phyloP scores from a whole-genome alignment of 306 rosid genomes.

The Cyamopsis tetragonoloba region DNA sequence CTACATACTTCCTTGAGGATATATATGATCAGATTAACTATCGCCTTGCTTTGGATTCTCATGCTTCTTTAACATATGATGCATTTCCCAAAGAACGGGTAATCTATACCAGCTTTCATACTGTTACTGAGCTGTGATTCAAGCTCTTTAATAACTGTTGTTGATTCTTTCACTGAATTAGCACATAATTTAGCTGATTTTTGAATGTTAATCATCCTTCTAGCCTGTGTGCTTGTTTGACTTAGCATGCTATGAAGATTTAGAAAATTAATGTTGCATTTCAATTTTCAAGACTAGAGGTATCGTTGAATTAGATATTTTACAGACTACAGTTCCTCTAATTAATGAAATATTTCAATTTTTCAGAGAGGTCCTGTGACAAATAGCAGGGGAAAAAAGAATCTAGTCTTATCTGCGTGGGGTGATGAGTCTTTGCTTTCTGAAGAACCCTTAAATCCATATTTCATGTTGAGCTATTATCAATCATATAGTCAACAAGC shows the following conservation, averaged over 20 bases:
- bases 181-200: conserved; percentile 11
- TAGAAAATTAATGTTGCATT: too few relatives aligned
- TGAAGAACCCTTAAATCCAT: conserved; percentile 61
- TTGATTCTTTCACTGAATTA: neutral
- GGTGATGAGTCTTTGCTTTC: conserved; percentile 88
- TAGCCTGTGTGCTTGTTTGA: too few relatives aligned
- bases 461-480: conserved; percentile 56
- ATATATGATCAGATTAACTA: conserved; percentile 68
- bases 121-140: too few relatives aligned
- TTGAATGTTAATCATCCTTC: too few relatives aligned
- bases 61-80: conserved; percentile 59
- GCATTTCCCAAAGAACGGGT: conserved; percentile 55
- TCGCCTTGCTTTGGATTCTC: conserved; percentile 80
- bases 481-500: conserved; percentile 71
- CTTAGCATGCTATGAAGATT: too few relatives aligned
- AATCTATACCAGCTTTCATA: conserved; percentile 7
- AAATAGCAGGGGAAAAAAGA: conserved; percentile 82
- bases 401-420: conserved; percentile 84
- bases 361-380: conserved; percentile 59
- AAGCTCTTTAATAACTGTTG: too few relatives aligned
- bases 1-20: conserved; percentile 84
- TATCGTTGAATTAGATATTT: neutral
- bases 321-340: neutral
- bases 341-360: conserved; percentile 30
- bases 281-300: too few relatives aligned